Evolutionary conservation across 2,329 filamentous ascomycete genomes (phyloP), one percentile per base, ranked within the genome.

Genomic region (Huntiella moniliformis): DNA sequence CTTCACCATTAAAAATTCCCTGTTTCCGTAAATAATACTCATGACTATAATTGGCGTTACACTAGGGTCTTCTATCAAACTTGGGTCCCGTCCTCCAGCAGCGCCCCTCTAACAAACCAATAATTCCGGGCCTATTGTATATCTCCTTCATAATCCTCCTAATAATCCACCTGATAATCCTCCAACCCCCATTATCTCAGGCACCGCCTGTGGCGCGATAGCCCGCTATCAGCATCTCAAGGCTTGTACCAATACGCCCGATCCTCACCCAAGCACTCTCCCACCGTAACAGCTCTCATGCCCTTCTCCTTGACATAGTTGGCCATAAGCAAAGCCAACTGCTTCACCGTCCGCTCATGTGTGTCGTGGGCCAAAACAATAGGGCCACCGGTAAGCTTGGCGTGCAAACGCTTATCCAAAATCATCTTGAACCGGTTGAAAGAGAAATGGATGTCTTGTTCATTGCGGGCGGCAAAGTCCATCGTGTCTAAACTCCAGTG

Each of bases 401-500:
- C 52, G 10, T 41, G 11, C 38, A 15, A 7, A 34, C 40, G 40
- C 18, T 43, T 48, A 10, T 44, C 43, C 15, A 49, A 11, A 11
- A 38, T 38, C 10, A 22, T 10, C n/a, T 56, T 55, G 48, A 58
- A 64, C 5, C 54, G 55, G 8, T 58, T 53, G 51, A 71, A 64
- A 46, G 64, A 66, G 22, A 60, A 55, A 49, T 64, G 59, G 51
- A 75, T 73, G 51, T 65, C 63, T 37, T 65, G 57, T 2, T 70
- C 63, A 6, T 59, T 60, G 47, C 67, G 62, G 52, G 73, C 67
- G 53, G 70, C 61, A 54, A 72, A 77, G 57, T 77, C 74, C 51
- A 74, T 69, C 12, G 74, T 77, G 55, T 78, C 73, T 10, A 77
- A 57, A 53, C 74, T 68, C 52, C 68, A 71, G 53, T 69, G 70